Evolutionary conservation across 2,329 filamentous ascomycete genomes (phyloP).

Genomic region (Nothophaeocryptopus gaeumannii): DNA sequence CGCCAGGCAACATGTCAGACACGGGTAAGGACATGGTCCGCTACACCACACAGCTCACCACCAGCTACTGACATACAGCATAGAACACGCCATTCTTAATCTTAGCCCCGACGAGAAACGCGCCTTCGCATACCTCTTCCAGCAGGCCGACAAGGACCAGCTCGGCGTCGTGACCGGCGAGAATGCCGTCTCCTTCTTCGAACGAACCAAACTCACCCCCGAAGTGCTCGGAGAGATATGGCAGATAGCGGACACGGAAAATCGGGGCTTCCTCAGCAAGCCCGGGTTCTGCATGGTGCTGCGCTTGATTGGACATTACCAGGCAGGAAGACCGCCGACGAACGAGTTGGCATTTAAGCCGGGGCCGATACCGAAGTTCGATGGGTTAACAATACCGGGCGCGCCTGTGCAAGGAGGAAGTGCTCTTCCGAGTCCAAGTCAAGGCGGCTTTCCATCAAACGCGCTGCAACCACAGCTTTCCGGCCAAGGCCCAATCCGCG

Average conservation of each 20-base stretch:
- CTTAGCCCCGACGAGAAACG: slow-evolving; percentile 89
- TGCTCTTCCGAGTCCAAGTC: slow-evolving; percentile 25
- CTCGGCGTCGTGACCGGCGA: slow-evolving; percentile 95
- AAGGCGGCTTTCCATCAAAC: slow-evolving; percentile 23
- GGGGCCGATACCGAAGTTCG: slow-evolving; percentile 88
- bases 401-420: slow-evolving; percentile 3
- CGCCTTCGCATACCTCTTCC: slow-evolving; percentile 88
- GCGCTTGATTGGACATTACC: slow-evolving; percentile 91
- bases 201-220: slow-evolving; percentile 86
- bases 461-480: slow-evolving; percentile 33
- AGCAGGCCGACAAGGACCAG: slow-evolving; percentile 84
- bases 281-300: slow-evolving; percentile 90
- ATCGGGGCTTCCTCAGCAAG: slow-evolving; percentile 87
- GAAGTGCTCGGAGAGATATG: slow-evolving; percentile 93
- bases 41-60: slow-evolving; percentile 4
- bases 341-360: slow-evolving; percentile 78
- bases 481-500: slow-evolving; percentile 65
- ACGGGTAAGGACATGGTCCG: slow-evolving; percentile 14
- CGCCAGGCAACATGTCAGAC: slow-evolving; percentile 24
- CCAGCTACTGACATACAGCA: slow-evolving; percentile 9
- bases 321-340: slow-evolving; percentile 78
- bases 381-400: slow-evolving; percentile 61
- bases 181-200: slow-evolving; percentile 94
- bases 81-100: slow-evolving; percentile 52
- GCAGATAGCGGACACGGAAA: slow-evolving; percentile 97